Evolutionary conservation across 345 rosid species (phyloP).

Genomic region (Populus simonii): DNA sequence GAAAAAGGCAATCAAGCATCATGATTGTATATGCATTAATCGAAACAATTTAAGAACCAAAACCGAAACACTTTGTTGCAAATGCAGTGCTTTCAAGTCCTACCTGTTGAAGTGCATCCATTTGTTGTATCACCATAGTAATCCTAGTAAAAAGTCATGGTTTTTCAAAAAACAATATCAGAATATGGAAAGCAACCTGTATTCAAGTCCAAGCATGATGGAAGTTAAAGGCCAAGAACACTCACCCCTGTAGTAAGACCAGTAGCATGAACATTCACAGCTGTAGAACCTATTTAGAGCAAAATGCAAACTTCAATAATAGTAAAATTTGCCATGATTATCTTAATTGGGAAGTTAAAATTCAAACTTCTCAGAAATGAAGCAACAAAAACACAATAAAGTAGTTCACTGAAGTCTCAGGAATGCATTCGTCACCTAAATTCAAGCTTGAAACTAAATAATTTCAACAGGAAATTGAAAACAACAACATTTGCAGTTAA

Average conservation of each 20-base stretch:
- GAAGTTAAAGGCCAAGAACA: constrained; percentile 11
- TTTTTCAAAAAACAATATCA: background rate
- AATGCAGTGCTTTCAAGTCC: constrained; percentile 4
- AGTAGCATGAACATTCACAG: constrained; percentile 64
- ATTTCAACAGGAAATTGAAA: no score
- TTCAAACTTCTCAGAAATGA: no score
- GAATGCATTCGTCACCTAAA: no score
- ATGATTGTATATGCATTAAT: background rate
- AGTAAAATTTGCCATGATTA: no score
- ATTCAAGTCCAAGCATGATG: constrained; percentile 2
- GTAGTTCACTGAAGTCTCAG: no score
- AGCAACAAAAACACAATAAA: no score
- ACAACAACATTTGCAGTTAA: no score
- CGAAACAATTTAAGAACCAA: background rate
- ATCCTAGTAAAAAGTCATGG: constrained; percentile 43
- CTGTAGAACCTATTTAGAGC: constrained; percentile 61
- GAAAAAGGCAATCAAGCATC: background rate
- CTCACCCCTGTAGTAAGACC: constrained; percentile 85
- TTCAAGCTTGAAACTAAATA: no score
- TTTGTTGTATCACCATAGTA: constrained; percentile 91
- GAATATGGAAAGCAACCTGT: background rate
- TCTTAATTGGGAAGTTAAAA: no score
- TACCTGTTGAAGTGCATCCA: constrained; percentile 93
- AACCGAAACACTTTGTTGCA: background rate
- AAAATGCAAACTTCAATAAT: background rate